Evolutionary conservation across 1,284 basidiomycete genomes (phyloP), one percentile per base, ranked within the genome.

Genomic region (Austroboletus olivaceoglutinosus): DNA sequence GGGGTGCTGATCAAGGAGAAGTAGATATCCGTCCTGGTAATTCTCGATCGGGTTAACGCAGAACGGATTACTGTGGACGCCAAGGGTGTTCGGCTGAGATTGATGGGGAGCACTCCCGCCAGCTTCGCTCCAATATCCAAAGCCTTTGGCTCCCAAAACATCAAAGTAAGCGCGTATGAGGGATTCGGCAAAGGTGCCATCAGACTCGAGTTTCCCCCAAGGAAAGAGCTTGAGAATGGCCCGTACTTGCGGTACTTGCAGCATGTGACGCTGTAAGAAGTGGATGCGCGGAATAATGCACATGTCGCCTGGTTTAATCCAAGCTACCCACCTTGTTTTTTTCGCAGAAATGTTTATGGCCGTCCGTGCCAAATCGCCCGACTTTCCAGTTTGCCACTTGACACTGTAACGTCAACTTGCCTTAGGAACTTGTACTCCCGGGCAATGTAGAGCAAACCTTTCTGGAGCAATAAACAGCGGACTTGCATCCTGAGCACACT

Each of bases 181-280:
- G 15, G 65, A 52, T 43, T 60, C 58, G 9, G 58, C 49, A 58
- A 73, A 75, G 21, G 71, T 72, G 4, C 72, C 72, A 52, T 74
- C 73, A 12, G 59, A 62, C 48, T 76, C 74, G 21, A 76, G 16
- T 37, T 65, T 68, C 6, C 70, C 73, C 73, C 74, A 74, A 11
- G 73, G 67, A 48, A 73, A 74, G 27, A 66, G 58, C 16, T 62
- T 60, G 27, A 70, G 54, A 41, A 71, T 60, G 6, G 62, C 62
- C 30, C 62, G 65, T n/a, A 68, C 57, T 46, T 66, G 47, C 0
- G 64, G 50, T 5, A 67, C 51, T 46, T 60, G 65, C 41, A 63
- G 44, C 74, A 74, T 74, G 46, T 74, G 72, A 42, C 63, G 55
- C 73, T 75, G 31, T 43, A 25, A 18, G 16, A 30, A 13, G 12